Evolutionary conservation across 768 basidiomycete genomes (phyloP), one percentile per base, ranked within the genome.

Genomic region (Hortiboletus campestris): DNA sequence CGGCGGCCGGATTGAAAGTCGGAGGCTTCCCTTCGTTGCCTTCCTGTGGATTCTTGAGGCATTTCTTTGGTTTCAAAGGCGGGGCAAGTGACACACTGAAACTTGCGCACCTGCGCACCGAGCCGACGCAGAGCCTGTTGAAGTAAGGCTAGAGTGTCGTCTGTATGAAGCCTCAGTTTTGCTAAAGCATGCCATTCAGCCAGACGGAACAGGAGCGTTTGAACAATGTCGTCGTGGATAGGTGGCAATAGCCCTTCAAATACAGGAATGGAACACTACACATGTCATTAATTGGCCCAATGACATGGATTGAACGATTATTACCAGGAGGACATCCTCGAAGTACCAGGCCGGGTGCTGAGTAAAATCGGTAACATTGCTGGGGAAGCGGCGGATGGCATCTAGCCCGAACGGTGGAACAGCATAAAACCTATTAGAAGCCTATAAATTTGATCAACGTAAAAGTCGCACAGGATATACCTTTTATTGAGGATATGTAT

Each of bases 201-300:
- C 2, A 62, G 52, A 2, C 9, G 39, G 47, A 62, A 65, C 0
- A 75, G 42, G 0, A 77, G 55, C 1, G 59, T 56, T 7, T 59
- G 49, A 1, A 74, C 46, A 2, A 60, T 44, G 1, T 31, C n/a
- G 0, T 75, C 55, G 19, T 74, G 62, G 0, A 31, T 46, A 9
- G 63, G 53, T 2, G 64, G 67, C 0, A 78, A 58, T 0, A 80
- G 64, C 3, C 71, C 75, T 7, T 79, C 73, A 34, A 78, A 76
- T 0, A 64, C 72, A 0, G 77, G 76, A 2, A 77, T 64, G 0
- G 72, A 60, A 47, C 73, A 74, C 76, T 76, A n/a, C n/a, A 17
- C 4, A n/a, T 38, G 9, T 31, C 31, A 31, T 31, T 5, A 10
- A n/a, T n/a, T n/a, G n/a, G 31, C 31, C 8, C 31, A 31, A 10